A percentile compares a stretch with the other conserved stretches of the same genome.
phyloP scores from a whole-genome alignment of 1,139 yeast genomes.

The Suhomyces yuchorum region DNA sequence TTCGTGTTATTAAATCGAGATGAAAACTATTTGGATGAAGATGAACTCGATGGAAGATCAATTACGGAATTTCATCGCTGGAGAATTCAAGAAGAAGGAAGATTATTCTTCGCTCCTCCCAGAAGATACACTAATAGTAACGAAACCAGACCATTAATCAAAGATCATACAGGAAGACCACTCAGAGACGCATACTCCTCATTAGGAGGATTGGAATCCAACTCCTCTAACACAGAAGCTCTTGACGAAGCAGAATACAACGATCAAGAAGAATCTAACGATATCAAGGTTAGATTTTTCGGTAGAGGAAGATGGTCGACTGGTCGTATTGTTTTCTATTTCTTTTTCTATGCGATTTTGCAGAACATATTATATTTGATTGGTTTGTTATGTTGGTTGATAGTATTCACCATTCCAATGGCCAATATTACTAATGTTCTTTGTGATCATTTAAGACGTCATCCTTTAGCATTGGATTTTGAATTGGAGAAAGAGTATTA shows the following conservation, averaged over 20 bases:
- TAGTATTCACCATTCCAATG: constrained; percentile 93
- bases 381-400: constrained; percentile 71
- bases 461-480: constrained; percentile 82
- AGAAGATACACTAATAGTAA: constrained; percentile 41
- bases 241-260: constrained; percentile 33
- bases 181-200: constrained; percentile 44
- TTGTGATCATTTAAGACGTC: constrained; percentile 79
- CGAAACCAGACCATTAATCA: constrained; percentile 43
- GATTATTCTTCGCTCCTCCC: constrained; percentile 72
- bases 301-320: constrained; percentile 94
- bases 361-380: constrained; percentile 67
- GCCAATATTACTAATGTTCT: constrained; percentile 64
- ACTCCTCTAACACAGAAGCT: constrained; percentile 9
- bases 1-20: constrained; percentile 79
- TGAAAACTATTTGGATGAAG: constrained; percentile 81
- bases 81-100: constrained; percentile 77
- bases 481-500: constrained; percentile 60
- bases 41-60: constrained; percentile 84
- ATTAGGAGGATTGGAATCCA: constrained; percentile 21
- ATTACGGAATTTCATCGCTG: constrained; percentile 84
- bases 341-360: constrained; percentile 66
- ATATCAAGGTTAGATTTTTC: constrained; percentile 64
- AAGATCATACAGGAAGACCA: constrained; percentile 49
- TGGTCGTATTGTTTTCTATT: constrained; percentile 79
- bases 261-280: constrained; percentile 24